Evolutionary conservation across 805 yeast genomes (phyloP).

Genomic region (Wickerhamiella sergipiensis): DNA sequence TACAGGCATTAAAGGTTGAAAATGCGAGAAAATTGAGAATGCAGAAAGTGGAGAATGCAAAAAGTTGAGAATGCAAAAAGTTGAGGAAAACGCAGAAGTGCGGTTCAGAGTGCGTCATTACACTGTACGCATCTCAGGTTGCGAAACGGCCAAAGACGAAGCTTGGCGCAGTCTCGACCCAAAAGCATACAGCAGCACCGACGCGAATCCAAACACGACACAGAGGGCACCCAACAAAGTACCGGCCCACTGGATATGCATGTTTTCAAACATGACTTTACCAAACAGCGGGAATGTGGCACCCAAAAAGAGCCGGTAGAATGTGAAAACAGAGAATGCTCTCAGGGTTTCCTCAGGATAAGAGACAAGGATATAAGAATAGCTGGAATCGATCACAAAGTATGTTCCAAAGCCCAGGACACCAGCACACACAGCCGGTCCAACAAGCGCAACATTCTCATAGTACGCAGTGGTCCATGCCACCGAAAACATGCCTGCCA

Average conservation of each 20-base stretch:
- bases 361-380: constrained; percentile 46
- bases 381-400: not conserved
- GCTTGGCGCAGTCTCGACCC: not conserved
- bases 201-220: constrained; percentile 23
- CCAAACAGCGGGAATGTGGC: constrained; percentile 65
- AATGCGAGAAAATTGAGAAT: too few relatives aligned
- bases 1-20: too few relatives aligned
- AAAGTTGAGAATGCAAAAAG: too few relatives aligned
- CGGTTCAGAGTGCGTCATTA: too few relatives aligned
- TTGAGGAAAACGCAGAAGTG: too few relatives aligned
- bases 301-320: constrained; percentile 53
- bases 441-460: constrained; percentile 30
- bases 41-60: too few relatives aligned
- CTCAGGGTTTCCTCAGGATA: constrained; percentile 45
- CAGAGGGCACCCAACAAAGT: constrained; percentile 52
- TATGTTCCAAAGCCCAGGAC: not conserved
- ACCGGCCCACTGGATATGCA: constrained; percentile 74
- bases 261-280: constrained; percentile 47
- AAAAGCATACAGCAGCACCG: not conserved
- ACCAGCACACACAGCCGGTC: not conserved
- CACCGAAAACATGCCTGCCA: constrained; percentile 73
- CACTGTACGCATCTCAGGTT: not conserved
- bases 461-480: constrained; percentile 78
- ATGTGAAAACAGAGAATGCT: constrained; percentile 55
- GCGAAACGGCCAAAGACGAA: not conserved